A percentile compares a stretch with the other conserved stretches of the same genome.
These are phyloP conservation scores for Aciculosporium take DNA, from an alignment of 2,329 filamentous ascomycete genomes.

Conservation along the genomic window DNA sequence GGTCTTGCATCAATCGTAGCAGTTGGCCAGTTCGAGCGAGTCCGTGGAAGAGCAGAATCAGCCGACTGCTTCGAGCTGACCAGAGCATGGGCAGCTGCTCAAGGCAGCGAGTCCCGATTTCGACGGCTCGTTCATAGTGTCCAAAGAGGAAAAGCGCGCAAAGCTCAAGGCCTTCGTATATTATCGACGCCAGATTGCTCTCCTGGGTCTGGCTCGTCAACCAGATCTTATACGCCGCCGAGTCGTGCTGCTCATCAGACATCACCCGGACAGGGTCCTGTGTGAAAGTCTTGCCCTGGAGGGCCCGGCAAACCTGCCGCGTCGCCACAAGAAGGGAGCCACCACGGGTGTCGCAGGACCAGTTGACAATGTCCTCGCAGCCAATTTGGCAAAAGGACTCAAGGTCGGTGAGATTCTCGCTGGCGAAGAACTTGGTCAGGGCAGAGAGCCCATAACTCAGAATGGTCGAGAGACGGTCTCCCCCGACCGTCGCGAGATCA, in stretches of 20 bases:
- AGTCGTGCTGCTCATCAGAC: constrained; percentile 52
- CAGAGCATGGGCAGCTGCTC: constrained; percentile 36
- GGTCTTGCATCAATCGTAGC: constrained; percentile 34
- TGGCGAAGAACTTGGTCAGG: constrained; percentile 53
- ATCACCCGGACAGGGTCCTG: constrained; percentile 41
- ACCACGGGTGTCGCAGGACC: constrained; percentile 56
- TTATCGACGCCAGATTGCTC: constrained; percentile 47
- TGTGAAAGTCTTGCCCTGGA: constrained; percentile 58
- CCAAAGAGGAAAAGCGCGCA: constrained; percentile 49
- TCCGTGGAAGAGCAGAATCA: constrained; percentile 46
- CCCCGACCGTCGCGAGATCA: constrained; percentile 50
- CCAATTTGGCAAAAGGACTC: constrained; percentile 57
- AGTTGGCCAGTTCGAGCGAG: constrained; percentile 39
- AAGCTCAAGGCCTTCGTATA: constrained; percentile 56
- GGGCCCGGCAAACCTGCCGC: constrained; percentile 50
- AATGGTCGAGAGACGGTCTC: constrained; percentile 58
- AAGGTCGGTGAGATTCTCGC: constrained; percentile 53
- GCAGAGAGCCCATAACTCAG: constrained; percentile 56
- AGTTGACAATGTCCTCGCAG: constrained; percentile 60
- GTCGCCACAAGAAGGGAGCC: constrained; percentile 54
- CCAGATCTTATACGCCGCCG: constrained; percentile 45
- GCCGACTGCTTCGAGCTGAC: constrained; percentile 44
- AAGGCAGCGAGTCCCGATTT: constrained; percentile 38
- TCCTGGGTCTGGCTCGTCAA: constrained; percentile 36
- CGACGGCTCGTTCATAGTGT: constrained; percentile 44